Evolutionary conservation across 805 yeast genomes (phyloP).

Genomic region (Pichia cabralensis): DNA sequence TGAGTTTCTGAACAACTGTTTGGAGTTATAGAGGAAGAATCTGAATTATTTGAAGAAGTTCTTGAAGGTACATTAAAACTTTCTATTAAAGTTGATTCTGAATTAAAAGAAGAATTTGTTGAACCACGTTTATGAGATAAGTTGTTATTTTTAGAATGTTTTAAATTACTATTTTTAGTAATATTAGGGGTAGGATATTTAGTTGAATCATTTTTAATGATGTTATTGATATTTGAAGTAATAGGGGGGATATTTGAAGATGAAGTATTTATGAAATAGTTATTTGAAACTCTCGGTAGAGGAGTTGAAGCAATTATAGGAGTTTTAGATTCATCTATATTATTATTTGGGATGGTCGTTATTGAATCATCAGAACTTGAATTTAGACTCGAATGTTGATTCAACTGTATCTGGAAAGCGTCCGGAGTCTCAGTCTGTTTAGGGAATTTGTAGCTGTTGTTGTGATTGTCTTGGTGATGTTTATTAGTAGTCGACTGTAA

Average conservation of each 20-base stretch:
- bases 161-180: not conserved
- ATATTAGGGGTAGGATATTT: not conserved
- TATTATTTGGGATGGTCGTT: too few relatives aligned
- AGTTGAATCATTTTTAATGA: not conserved
- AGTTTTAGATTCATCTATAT: too few relatives aligned
- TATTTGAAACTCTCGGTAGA: too few relatives aligned
- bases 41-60: conserved; percentile 1
- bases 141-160: not conserved
- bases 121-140: conserved; percentile 7
- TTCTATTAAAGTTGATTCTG: conserved; percentile 11
- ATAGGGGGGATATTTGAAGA: not conserved
- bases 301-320: too few relatives aligned
- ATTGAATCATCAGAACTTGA: too few relatives aligned
- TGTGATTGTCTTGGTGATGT: too few relatives aligned
- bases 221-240: not conserved
- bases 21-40: not conserved
- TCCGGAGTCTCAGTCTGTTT: too few relatives aligned
- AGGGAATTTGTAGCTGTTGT: too few relatives aligned
- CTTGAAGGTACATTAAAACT: not conserved
- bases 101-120: conserved; percentile 5
- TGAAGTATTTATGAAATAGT: not conserved
- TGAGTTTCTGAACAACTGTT: conserved; percentile 1
- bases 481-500: too few relatives aligned
- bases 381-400: too few relatives aligned
- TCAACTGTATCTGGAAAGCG: too few relatives aligned